Conservation (phyloP, 352 stramenopile species). For the Saprolegnia parasitica region DNA sequence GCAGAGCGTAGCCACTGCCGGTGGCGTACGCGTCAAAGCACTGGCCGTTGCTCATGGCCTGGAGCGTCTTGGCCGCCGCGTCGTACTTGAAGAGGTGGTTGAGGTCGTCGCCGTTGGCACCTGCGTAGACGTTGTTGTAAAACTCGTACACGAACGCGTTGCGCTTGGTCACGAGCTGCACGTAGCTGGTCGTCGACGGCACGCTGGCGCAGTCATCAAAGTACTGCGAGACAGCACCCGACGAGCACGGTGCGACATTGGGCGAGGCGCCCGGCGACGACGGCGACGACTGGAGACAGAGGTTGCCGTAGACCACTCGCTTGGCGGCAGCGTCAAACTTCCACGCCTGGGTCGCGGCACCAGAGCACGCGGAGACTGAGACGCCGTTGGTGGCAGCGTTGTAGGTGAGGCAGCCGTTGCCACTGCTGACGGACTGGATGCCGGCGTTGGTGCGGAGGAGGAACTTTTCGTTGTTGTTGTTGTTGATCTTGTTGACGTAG, state of each 20-base stretch:
- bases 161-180: not conserved
- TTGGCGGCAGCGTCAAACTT: constrained; percentile 4
- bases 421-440: not conserved
- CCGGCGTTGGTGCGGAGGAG: not conserved
- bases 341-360: not conserved
- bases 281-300: not conserved
- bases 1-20: constrained; percentile 44
- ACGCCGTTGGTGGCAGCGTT: constrained; percentile 1
- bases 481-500: not conserved
- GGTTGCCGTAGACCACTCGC: not conserved
- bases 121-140: not conserved
- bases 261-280: not conserved
- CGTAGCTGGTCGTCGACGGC: not conserved
- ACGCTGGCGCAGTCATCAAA: not conserved
- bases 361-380: not conserved
- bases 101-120: not conserved
- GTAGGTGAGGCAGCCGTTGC: not conserved
- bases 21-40: constrained; percentile 58
- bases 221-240: not conserved
- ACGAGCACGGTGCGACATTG: not conserved
- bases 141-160: not conserved
- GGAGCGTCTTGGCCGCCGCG: constrained; percentile 63
- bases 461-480: constrained; percentile 2
- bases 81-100: not conserved
- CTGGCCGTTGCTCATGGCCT: constrained; percentile 67